Evolutionary conservation across 164 flowering plant species (phyloP).

Genomic region (Amborella trichopoda): DNA sequence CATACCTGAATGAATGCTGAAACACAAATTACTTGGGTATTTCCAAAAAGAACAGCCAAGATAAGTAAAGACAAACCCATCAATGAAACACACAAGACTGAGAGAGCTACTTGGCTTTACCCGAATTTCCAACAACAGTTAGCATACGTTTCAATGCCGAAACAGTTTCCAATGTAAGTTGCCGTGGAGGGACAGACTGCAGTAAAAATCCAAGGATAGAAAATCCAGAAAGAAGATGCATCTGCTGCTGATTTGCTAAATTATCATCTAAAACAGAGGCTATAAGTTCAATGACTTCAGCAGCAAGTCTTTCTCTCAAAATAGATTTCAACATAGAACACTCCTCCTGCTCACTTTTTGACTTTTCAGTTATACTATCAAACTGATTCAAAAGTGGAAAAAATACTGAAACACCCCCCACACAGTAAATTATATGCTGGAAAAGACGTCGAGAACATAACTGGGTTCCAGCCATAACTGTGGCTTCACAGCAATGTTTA

Average conservation of each 20-base stretch:
- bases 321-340: conserved; percentile 36
- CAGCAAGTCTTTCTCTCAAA: conserved; percentile 60
- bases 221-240: conserved; percentile 94
- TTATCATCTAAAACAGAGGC: conserved; percentile 87
- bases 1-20: conserved; percentile 34
- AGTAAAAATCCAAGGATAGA: conserved; percentile 72
- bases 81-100: neutral
- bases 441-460: conserved; percentile 87
- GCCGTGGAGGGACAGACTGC: conserved; percentile 71
- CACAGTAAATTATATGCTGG: conserved; percentile 90
- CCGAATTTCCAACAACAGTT: conserved; percentile 54
- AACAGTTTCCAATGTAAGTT: conserved; percentile 78
- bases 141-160: conserved; percentile 75
- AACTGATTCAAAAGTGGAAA: conserved; percentile 85
- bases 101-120: conserved; percentile 27
- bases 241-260: conserved; percentile 91
- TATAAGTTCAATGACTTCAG: conserved; percentile 82
- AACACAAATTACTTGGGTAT: conserved; percentile 1
- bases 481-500: conserved; percentile 59
- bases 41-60: neutral
- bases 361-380: conserved; percentile 40
- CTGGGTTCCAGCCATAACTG: conserved; percentile 59
- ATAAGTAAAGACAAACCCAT: neutral
- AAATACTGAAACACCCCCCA: conserved; percentile 98
- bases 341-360: conserved; percentile 23